Evolutionary conservation across 257 asterid species (phyloP), one percentile per base, ranked within the genome.

Genomic region (Anisodus tanguticus): DNA sequence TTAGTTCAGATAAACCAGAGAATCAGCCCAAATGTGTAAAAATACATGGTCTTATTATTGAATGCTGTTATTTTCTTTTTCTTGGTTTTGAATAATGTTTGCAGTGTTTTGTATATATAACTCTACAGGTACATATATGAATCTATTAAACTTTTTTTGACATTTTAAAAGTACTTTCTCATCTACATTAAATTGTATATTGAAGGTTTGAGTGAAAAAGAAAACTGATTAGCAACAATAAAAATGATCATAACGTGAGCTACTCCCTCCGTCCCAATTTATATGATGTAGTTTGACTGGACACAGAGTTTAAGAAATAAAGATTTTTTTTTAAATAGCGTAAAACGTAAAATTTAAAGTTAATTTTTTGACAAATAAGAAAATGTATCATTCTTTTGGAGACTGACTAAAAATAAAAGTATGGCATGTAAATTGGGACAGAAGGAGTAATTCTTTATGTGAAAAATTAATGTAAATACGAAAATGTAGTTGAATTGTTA

Each of bases 401-500:
- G 1, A 31, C 1, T 1, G 35, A 31, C 2, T 31, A 31, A 31
- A 31, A 31, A 31, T 22, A 22, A 22, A 22, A 22, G 26, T 22
- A 0, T 22, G 26, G 0, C 26, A 22, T 22, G 26, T 22, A 22
- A 22, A 22, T 22, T 22, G 26, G 26, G 26, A 22, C 26, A 22
- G 26, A 22, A 22, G 26, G 26, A 22, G 26, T 45, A 31, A 67
- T 35, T 78, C 58, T 81, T 9, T 49, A 17, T 13, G 22, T 69
- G 43, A 74, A 49, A 68, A 26, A 15, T 51, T 12, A 51, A 76
- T 22, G 63, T 13, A 51, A 76, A 76, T 26, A 76, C 63, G 39
- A 55, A 57, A 31, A 82, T 54, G 77, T 58, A 51, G 76, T 80
- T 22, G 87, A 81, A 62, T n/a, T 76, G 86, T 87, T 87, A 78